Evolutionary conservation across 208 protist species (phyloP).

Genomic region (Leishmania arabica): DNA sequence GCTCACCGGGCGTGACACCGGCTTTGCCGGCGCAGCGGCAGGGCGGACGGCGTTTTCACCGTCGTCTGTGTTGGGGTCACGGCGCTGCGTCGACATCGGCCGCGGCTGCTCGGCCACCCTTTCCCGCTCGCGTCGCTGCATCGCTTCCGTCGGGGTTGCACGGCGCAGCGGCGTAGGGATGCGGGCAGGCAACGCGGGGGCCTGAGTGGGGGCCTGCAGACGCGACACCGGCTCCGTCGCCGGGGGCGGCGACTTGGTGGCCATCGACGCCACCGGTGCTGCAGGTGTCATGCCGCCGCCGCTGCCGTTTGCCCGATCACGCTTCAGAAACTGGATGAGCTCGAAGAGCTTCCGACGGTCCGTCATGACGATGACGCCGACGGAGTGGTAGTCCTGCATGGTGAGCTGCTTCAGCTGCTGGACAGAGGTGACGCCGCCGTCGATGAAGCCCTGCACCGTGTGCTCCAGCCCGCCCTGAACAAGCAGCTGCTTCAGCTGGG

Average conservation of each 20-base stretch:
- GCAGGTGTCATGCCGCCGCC: conserved; percentile 3
- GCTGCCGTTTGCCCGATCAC: conserved; percentile 48
- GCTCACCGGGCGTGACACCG: conserved; percentile 67
- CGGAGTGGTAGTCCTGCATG: conserved; percentile 91
- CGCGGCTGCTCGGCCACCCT: conserved; percentile 24
- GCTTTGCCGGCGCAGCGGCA: conserved; percentile 29
- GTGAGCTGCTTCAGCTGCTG: conserved; percentile 86
- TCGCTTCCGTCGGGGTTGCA: conserved; percentile 16
- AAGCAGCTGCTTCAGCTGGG: conserved; percentile 76
- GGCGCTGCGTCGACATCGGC: conserved; percentile 33
- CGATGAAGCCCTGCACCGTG: conserved; percentile 80
- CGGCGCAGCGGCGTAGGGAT: conserved; percentile 31
- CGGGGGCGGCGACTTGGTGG: conserved; percentile 26
- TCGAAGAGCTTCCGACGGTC: conserved; percentile 94
- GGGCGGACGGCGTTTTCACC: conserved; percentile 29
- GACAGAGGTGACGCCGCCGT: conserved; percentile 71
- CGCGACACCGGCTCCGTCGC: conserved; percentile 26
- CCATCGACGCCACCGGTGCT: background rate
- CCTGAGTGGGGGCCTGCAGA: conserved; percentile 20
- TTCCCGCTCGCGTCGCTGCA: conserved; percentile 30
- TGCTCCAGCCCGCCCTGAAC: conserved; percentile 80
- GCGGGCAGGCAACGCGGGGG: conserved; percentile 22
- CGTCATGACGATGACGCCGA: conserved; percentile 90
- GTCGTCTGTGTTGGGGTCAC: conserved; percentile 52
- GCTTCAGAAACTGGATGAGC: conserved; percentile 91